Evolutionary conservation across 2,329 filamentous ascomycete genomes (phyloP), one percentile per base, ranked within the genome.

Genomic region (Sphaerulina vaccinii): DNA sequence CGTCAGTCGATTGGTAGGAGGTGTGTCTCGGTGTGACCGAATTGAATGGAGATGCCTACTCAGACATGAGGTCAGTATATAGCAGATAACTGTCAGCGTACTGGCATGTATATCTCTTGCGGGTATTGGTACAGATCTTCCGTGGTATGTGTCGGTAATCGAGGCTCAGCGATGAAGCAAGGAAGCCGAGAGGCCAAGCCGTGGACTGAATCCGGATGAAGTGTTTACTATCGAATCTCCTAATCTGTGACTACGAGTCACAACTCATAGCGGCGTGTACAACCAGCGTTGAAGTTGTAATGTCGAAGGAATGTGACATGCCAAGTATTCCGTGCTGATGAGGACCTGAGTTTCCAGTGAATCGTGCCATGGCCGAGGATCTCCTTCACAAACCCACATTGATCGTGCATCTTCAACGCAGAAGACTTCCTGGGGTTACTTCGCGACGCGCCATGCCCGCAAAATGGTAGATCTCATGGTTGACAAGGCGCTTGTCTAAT

Each of bases 291-390:
- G 35, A 55, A 33, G 24, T 45, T 22, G 40, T 44, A 22, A 40
- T 39, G 36, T 33, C 49, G 42, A 10, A 55, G 43, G 37, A 56
- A 52, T 54, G 45, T 55, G 52, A 54, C 47, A 23, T 50, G 52
- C 50, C 51, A 32, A 39, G 54, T 24, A 19, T 42, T 43, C 42
- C 42, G 39, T 55, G 15, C 33, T 32, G 52, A 52, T 39, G 39
- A 42, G 39, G 52, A 41, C 49, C n/a, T n/a, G n/a, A 50, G 29
- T 36, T 43, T 38, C 27, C 33, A 48, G 36, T 32, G 13, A 29
- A n/a, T 35, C 27, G 33, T 39, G 39, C 51, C 52, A 51, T 45
- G 13, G 40, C 61, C 61, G 61, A 63, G 61, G 58, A 57, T 63
- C 52, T 63, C 61, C 61, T 59, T 41, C 49, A 44, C 50, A 47